Percentiles rank a stretch among this genome's conserved stretches.
Conservation (phyloP, 495 filamentous ascomycete genomes). For the Bombardia bombarda region DNA sequence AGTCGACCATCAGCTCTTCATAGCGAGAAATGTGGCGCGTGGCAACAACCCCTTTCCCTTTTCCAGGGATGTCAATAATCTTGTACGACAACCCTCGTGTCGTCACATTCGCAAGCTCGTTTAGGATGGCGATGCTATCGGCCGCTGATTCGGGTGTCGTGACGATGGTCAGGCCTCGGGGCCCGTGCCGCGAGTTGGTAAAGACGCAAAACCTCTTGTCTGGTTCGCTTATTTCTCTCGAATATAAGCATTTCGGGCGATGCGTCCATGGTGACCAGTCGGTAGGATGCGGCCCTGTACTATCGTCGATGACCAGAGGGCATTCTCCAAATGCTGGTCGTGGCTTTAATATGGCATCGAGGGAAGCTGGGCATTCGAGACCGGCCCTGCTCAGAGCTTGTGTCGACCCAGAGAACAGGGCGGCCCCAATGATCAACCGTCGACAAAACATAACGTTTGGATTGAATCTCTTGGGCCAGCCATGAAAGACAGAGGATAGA, state of each 20-base stretch:
- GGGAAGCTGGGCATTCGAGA: too few relatives aligned
- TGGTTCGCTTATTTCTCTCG: conserved; percentile 1
- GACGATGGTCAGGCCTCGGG: conserved; percentile 27
- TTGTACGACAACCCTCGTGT: conserved; percentile 9
- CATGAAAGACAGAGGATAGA: too few relatives aligned
- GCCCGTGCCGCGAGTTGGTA: conserved; percentile 28
- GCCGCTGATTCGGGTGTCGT: conserved; percentile 27
- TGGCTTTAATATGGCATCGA: too few relatives aligned
- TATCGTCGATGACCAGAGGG: too few relatives aligned
- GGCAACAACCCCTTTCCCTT: conserved; percentile 32
- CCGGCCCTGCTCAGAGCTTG: too few relatives aligned
- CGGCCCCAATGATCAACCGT: too few relatives aligned
- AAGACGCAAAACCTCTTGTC: conserved; percentile 26
- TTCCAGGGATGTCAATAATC: conserved; percentile 26
- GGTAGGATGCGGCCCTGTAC: too few relatives aligned
- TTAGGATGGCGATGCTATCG: conserved; percentile 14
- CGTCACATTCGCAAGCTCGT: conserved; percentile 5
- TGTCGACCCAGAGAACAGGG: too few relatives aligned
- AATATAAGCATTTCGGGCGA: conserved; percentile 19
- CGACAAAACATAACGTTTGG: too few relatives aligned
- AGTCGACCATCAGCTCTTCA: conserved; percentile 30
- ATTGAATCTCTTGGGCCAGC: too few relatives aligned
- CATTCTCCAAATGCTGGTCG: too few relatives aligned
- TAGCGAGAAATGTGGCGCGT: conserved; percentile 20
- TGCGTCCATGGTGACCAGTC: conserved; percentile 28